Conservation (phyloP, 352 stramenopile species). For the Globisporangium heterothallicum region DNA sequence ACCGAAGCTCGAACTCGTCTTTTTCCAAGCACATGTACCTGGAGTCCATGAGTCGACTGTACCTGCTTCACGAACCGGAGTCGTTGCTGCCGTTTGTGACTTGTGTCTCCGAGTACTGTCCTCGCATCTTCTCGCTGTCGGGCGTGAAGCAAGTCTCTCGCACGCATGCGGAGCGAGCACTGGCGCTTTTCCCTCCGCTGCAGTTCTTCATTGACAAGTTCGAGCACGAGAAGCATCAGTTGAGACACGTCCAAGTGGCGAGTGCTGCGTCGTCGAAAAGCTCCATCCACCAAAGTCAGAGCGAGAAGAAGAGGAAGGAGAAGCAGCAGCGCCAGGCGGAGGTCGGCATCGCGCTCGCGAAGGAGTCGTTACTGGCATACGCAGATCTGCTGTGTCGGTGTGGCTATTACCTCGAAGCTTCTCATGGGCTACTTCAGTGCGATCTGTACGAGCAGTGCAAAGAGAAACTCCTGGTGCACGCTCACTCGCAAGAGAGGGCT, state of each 20-base stretch:
- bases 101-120: constrained; percentile 52
- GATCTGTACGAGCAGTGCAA: constrained; percentile 63
- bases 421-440: constrained; percentile 48
- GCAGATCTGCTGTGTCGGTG: constrained; percentile 49
- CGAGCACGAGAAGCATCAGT: constrained; percentile 4
- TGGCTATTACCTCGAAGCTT: constrained; percentile 47
- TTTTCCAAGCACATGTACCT: constrained; percentile 88
- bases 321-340: constrained; percentile 8
- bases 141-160: constrained; percentile 31
- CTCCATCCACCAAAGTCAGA: background rate
- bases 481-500: constrained; percentile 9
- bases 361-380: constrained; percentile 53
- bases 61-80: constrained; percentile 60
- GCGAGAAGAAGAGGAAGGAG: background rate
- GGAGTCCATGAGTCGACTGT: constrained; percentile 75
- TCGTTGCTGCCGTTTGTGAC: constrained; percentile 54
- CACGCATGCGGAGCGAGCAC: constrained; percentile 61
- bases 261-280: background rate
- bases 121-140: constrained; percentile 62
- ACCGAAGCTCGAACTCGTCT: constrained; percentile 56
- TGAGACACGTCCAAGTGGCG: constrained; percentile 9
- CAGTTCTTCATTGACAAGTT: constrained; percentile 39
- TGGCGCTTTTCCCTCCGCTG: constrained; percentile 56
- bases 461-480: constrained; percentile 23
- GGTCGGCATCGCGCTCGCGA: constrained; percentile 10